Evolutionary conservation across 768 basidiomycete genomes (phyloP), one percentile per base, ranked within the genome.

Genomic region (Hypholoma sublateritium): DNA sequence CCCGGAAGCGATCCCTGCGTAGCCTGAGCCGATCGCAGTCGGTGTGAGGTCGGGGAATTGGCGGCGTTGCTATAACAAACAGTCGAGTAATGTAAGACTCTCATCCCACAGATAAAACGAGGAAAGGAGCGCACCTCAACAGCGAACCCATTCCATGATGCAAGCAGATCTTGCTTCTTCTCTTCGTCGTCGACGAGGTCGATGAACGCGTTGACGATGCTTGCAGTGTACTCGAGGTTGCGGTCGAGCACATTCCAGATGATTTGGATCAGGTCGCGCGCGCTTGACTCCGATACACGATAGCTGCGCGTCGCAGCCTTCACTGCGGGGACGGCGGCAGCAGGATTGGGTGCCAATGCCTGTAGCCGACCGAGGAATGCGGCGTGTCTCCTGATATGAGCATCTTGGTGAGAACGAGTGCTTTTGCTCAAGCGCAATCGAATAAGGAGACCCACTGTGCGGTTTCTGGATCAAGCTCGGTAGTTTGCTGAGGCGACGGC

Each of bases 261-360:
- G 0, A 91, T 95, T 39, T 87, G 87, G 50, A 98, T 87, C 59
- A 98, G 78, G 70, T 96, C 96, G 3, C 86, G 79, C 2, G 94
- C 90, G 39, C 82, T 84, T 8, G 85, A 83, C 68, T 99, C 95
- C 41, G 85, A 85, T 2, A 79, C 70, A 22, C 84, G 81, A 72
- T 89, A 99, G 25, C 89, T 84, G 9, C 92, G 87, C 34, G 92
- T 82, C 24, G 93, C 87, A 13, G 90, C 83, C 64, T 84, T 87
- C 24, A 89, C 80, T 0, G 84, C 86, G 13, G 86, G 74, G 2
- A 83, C 70, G 0, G 88, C 87, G 7, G 73, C 80, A 5, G 72
- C 72, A 0, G 87, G 80, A 56, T 89, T 85, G 4, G 80, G 69
- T 0, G 86, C 80, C 19, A 89, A 63, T 0, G 74, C 69, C 53